Conservation (phyloP, 106 monocot genomes). For the Acanthochlamys bracteata region DNA sequence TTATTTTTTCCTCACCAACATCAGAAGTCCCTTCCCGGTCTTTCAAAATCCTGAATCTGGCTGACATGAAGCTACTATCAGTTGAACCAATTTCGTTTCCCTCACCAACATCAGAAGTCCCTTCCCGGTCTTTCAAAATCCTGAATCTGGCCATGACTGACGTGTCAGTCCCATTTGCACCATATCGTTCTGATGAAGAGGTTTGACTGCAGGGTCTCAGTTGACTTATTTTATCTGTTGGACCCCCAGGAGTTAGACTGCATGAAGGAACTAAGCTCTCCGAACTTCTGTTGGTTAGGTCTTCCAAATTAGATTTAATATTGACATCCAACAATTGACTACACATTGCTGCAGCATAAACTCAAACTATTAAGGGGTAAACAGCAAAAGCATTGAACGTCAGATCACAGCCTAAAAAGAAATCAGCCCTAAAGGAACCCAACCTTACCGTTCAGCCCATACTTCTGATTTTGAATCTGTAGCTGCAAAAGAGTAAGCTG, state of each 20-base stretch:
- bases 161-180: slow-evolving; percentile 14
- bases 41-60: slow-evolving; percentile 26
- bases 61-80: too few species aligned
- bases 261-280: too few species aligned
- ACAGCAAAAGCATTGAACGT: neutral
- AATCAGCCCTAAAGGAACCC: too few species aligned
- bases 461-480: slow-evolving; percentile 7
- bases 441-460: slow-evolving; percentile 15
- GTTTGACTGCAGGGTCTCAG: slow-evolving; percentile 1
- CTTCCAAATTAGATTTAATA: too few species aligned
- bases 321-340: too few species aligned
- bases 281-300: too few species aligned
- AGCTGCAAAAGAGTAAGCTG: slow-evolving; percentile 22
- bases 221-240: slow-evolving; percentile 3
- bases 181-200: neutral
- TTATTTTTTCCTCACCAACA: neutral
- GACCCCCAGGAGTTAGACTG: neutral
- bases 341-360: too few species aligned
- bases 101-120: slow-evolving; percentile 1
- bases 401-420: too few species aligned
- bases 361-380: too few species aligned
- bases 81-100: too few species aligned
- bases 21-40: slow-evolving; percentile 6
- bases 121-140: slow-evolving; percentile 19
- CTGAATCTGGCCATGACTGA: slow-evolving; percentile 30